These are phyloP conservation scores for Populus tomentosa DNA, from an alignment of 441 rosid species.

Conservation along the genomic window DNA sequence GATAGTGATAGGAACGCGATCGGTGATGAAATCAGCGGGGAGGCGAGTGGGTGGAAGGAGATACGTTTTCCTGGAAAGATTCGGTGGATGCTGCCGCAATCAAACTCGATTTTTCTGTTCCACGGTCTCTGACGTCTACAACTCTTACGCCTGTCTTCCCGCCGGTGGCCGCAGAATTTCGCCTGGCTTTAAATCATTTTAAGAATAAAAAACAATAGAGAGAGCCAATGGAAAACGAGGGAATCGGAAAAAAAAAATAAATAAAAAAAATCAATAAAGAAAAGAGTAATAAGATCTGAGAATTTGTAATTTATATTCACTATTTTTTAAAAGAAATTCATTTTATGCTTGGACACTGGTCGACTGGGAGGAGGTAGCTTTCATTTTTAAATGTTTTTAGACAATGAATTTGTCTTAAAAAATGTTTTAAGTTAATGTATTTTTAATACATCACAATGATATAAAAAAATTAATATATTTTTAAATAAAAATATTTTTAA, in stretches of 20 bases:
- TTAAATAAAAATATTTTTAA: too few relatives aligned
- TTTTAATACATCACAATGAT: too few relatives aligned
- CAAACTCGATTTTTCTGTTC: slow-evolving; percentile 91
- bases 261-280: neutral
- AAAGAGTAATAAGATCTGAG: neutral
- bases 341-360: neutral
- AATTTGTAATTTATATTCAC: neutral
- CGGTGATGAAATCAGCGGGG: slow-evolving; percentile 79
- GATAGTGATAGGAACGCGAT: slow-evolving; percentile 68
- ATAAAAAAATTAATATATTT: too few relatives aligned
- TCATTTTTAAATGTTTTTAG: neutral
- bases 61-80: slow-evolving; percentile 58
- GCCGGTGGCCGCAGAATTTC: slow-evolving; percentile 39
- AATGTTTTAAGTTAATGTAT: too few relatives aligned
- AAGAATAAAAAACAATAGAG: neutral
- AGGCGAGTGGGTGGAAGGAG: slow-evolving; percentile 77
- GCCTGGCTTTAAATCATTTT: slow-evolving; percentile 33
- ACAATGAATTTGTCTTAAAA: too few relatives aligned
- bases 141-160: slow-evolving; percentile 58
- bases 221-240: neutral
- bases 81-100: slow-evolving; percentile 79
- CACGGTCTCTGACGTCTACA: slow-evolving; percentile 77
- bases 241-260: neutral
- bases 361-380: neutral
- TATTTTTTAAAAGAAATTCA: too few relatives aligned